phyloP scores from a whole-genome alignment of 352 stramenopile genomes.

The Blastocystis sp. region DNA sequence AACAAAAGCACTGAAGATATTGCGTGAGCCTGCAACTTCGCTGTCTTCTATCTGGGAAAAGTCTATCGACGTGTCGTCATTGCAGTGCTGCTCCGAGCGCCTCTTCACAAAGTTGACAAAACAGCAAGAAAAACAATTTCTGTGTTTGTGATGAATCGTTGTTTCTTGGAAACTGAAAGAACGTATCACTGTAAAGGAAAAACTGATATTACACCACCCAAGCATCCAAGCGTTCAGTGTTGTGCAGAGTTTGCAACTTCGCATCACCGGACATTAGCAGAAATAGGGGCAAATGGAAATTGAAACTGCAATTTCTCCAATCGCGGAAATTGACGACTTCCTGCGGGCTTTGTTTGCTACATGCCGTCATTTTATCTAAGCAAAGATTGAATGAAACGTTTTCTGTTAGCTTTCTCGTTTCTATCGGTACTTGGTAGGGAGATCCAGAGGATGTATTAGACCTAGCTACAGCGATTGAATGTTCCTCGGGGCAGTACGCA shows the following conservation, averaged over 20 bases:
- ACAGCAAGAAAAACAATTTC: neutral
- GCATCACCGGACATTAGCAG: too few relatives aligned
- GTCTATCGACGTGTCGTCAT: neutral
- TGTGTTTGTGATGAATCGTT: neutral
- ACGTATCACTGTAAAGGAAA: neutral
- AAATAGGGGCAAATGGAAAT: too few relatives aligned
- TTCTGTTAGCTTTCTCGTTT: slow-evolving; percentile 30
- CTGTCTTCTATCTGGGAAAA: neutral
- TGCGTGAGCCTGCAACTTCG: neutral
- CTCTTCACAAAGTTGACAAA: slow-evolving; percentile 32
- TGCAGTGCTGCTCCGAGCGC: slow-evolving; percentile 24
- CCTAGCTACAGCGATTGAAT: neutral
- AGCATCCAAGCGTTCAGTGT: neutral
- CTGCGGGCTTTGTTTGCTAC: neutral
- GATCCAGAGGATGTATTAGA: neutral
- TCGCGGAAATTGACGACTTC: neutral
- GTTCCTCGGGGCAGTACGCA: neutral
- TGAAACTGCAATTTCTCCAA: neutral
- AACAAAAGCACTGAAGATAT: neutral
- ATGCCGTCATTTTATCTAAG: neutral
- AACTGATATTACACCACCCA: neutral
- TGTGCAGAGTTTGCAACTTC: too few relatives aligned
- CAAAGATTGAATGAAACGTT: neutral
- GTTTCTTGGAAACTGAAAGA: neutral
- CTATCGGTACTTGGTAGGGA: neutral